Evolutionary conservation across 2,329 filamentous ascomycete species (phyloP), one percentile per base, ranked within the genome.

Genomic region (Colletotrichum tofieldiae): DNA sequence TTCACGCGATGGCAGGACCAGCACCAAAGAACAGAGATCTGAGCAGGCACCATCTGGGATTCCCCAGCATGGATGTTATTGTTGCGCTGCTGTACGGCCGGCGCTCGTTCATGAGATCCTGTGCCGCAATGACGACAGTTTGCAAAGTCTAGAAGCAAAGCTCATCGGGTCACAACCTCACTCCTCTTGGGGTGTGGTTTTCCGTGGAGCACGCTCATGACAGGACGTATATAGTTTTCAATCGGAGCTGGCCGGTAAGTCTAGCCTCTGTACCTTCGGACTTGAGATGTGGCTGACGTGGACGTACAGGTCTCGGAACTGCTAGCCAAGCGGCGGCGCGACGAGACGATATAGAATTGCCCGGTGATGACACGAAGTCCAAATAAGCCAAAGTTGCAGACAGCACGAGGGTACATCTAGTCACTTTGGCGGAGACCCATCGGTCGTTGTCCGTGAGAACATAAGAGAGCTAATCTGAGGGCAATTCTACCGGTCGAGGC

Each of bases 381-480:
- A 79, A 81, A 81, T 69, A 82, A 82, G 81, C 81, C 81, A 82
- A 82, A 82, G 81, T 82, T 82, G 81, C 79, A 82, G 81, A 75
- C 81, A 81, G 77, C 80, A 75, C 79, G 72, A 68, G 65, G 75
- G 75, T 55, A 55, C 29, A 70, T 61, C 70, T 64, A 66, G 67
- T 49, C 67, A 70, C 61, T 18, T 29, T 47, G 67, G 63, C 55
- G 65, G 58, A 66, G 65, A 35, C 67, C 59, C 55, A 32, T 75
- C 67, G 70, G 75, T 52, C 72, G 80, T 81, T 81, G 79, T 81
- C 81, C 68, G 75, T 82, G 81, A 81, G 81, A 83, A 83, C 81
- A 72, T 56, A 79, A 81, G 81, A 83, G 81, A 83, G 81, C 81
- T 83, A 78, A 82, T 82, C 81, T 82, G 81, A 83, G 81, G 80